phyloP scores from a whole-genome alignment of 495 filamentous ascomycete genomes.

The Tuber microsphaerosporum region DNA sequence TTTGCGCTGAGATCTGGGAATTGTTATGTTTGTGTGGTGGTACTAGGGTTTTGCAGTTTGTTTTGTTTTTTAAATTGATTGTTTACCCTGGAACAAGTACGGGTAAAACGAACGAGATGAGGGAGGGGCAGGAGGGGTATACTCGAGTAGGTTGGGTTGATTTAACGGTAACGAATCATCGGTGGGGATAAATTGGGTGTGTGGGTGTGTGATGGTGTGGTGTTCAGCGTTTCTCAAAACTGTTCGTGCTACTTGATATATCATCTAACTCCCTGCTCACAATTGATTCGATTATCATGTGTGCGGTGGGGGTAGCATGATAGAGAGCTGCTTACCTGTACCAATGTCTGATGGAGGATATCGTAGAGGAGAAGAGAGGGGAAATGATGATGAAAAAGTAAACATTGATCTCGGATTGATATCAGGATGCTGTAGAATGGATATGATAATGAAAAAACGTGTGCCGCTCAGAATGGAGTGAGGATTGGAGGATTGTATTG shows the following conservation, averaged over 20 bases:
- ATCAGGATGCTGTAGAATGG: not conserved
- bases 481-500: slow-evolving; percentile 3
- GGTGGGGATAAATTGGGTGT: not conserved
- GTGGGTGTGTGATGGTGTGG: slow-evolving; percentile 1
- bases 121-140: slow-evolving; percentile 3
- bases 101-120: slow-evolving; percentile 4
- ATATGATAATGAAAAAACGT: slow-evolving; percentile 3
- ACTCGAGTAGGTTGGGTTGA: not conserved
- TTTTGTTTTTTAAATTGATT: not conserved
- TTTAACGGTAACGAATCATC: slow-evolving; percentile 5
- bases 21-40: not conserved
- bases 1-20: slow-evolving; percentile 3
- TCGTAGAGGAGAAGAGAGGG: not conserved
- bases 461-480: slow-evolving; percentile 1
- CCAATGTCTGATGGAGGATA: slow-evolving; percentile 1
- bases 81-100: slow-evolving; percentile 4
- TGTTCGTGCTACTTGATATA: slow-evolving; percentile 1
- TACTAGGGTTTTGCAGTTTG: not conserved
- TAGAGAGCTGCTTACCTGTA: not conserved
- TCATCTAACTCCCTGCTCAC: not conserved
- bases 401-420: not conserved
- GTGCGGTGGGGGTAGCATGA: not conserved
- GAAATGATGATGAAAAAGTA: not conserved
- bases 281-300: not conserved
- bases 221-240: not conserved